Percentiles rank a stretch among this genome's conserved stretches.
These are phyloP conservation scores for Draba incana DNA, from an alignment of 345 rosid genomes.

Conservation along the genomic window DNA sequence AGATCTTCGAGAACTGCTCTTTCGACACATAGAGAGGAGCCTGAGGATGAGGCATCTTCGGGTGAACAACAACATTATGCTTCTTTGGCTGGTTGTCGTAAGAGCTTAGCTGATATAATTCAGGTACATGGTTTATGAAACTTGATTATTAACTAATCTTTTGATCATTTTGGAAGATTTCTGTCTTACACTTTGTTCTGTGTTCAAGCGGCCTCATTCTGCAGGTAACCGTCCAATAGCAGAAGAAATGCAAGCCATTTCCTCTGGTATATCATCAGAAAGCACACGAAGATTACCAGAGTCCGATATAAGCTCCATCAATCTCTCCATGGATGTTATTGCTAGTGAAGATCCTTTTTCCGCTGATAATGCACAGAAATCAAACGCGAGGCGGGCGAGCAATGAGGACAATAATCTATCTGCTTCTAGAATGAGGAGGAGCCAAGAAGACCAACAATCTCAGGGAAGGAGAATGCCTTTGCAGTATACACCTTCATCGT, in stretches of 20 bases:
- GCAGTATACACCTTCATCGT: constrained; percentile 47
- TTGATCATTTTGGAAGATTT: constrained; percentile 50
- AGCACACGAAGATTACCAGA: constrained; percentile 53
- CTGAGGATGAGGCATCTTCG: constrained; percentile 70
- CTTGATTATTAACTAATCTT: neutral
- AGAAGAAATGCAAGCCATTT: constrained; percentile 56
- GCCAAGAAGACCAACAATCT: constrained; percentile 61
- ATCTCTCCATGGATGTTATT: constrained; percentile 50
- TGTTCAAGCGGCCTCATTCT: constrained; percentile 74
- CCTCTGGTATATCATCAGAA: constrained; percentile 57
- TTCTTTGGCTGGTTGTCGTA: constrained; percentile 64
- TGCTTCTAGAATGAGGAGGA: constrained; percentile 49
- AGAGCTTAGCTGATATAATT: constrained; percentile 86
- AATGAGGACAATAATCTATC: constrained; percentile 52
- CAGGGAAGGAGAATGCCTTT: constrained; percentile 53
- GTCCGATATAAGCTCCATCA: constrained; percentile 48
- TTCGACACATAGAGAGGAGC: constrained; percentile 78
- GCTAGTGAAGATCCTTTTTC: constrained; percentile 49
- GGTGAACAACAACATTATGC: constrained; percentile 43
- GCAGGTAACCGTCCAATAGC: constrained; percentile 56
- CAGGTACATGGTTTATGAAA: constrained; percentile 58
- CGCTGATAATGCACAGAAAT: constrained; percentile 44
- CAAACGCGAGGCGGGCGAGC: constrained; percentile 41
- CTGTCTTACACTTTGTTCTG: constrained; percentile 76
- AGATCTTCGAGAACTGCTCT: constrained; percentile 59